phyloP scores from a whole-genome alignment of 768 basidiomycete genomes.

The Lactarius psammicola region DNA sequence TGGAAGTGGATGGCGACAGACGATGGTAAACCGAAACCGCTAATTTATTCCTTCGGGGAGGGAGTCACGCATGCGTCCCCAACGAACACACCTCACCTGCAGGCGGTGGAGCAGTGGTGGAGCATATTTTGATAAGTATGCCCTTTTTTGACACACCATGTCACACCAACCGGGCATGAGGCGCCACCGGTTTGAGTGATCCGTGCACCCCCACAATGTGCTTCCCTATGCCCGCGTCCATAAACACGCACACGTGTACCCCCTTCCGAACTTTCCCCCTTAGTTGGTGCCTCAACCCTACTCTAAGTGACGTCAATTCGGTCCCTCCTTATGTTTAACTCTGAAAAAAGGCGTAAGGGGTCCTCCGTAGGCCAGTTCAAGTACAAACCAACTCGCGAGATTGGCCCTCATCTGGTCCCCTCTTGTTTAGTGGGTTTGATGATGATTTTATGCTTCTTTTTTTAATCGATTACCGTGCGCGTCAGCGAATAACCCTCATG shows the following conservation, averaged over 20 bases:
- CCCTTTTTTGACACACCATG: constrained; percentile 16
- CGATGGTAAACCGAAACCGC: constrained; percentile 10
- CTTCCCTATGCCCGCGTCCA: not conserved
- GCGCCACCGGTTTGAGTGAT: not conserved
- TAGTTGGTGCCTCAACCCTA: not conserved
- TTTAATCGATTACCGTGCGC: not conserved
- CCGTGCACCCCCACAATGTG: not conserved
- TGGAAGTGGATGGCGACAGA: constrained; percentile 6
- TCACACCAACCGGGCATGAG: constrained; percentile 16
- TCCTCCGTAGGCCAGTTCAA: too few species aligned
- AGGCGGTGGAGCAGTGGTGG: constrained; percentile 16
- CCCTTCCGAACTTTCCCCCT: not conserved
- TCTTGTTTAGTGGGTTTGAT: not conserved
- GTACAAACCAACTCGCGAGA: not conserved
- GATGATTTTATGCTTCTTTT: not conserved
- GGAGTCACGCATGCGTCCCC: constrained; percentile 9
- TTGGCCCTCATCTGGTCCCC: not conserved
- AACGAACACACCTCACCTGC: constrained; percentile 1
- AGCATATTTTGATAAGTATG: constrained; percentile 13
- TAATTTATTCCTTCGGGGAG: constrained; percentile 7
- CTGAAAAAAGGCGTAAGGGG: not conserved
- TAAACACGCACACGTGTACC: constrained; percentile 6
- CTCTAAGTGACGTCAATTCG: not conserved
- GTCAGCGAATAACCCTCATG: not conserved
- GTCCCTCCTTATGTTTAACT: not conserved